Conservation (phyloP, 2,329 filamentous ascomycete species). For the Cyphellophora europaea region DNA sequence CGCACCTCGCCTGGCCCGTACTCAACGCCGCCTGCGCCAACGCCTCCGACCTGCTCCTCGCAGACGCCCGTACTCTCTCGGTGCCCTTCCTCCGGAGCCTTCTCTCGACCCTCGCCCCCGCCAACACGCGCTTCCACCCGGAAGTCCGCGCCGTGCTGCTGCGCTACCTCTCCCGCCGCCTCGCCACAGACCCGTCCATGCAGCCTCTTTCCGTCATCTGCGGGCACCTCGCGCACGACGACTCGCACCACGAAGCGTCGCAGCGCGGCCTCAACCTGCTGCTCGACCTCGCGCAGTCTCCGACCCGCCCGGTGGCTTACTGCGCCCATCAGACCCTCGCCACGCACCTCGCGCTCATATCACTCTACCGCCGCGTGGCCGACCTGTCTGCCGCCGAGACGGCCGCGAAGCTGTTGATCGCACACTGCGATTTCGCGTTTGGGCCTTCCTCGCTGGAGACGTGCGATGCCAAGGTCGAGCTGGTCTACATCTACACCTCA, state of each 20-base stretch:
- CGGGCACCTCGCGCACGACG: too few species aligned
- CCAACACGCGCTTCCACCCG: conserved; percentile 6
- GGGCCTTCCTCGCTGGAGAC: conserved; percentile 2
- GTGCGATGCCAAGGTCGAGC: conserved; percentile 4
- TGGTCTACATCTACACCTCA: conserved; percentile 5
- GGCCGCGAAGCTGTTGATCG: not conserved
- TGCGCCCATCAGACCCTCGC: too few species aligned
- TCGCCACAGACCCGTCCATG: too few species aligned
- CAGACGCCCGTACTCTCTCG: not conserved
- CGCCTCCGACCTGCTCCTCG: conserved; percentile 1
- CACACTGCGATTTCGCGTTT: not conserved
- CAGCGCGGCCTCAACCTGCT: too few species aligned
- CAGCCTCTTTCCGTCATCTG: too few species aligned
- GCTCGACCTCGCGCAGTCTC: too few species aligned
- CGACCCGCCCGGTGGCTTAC: too few species aligned
- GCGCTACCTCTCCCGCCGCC: conserved; percentile 3
- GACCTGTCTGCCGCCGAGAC: too few species aligned
- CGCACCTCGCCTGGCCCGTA: conserved; percentile 6
- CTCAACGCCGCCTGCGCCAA: conserved; percentile 5
- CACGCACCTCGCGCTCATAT: too few species aligned
- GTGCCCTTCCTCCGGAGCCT: conserved; percentile 6
- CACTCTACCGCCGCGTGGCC: too few species aligned
- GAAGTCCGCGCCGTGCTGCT: conserved; percentile 5
- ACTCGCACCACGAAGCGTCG: too few species aligned
- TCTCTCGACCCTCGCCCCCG: conserved; percentile 4